Percentiles rank a stretch among this genome's conserved stretches.
Evolutionary conservation across 768 basidiomycete genomes (phyloP).

Genomic region (Boletus rubescentipes): DNA sequence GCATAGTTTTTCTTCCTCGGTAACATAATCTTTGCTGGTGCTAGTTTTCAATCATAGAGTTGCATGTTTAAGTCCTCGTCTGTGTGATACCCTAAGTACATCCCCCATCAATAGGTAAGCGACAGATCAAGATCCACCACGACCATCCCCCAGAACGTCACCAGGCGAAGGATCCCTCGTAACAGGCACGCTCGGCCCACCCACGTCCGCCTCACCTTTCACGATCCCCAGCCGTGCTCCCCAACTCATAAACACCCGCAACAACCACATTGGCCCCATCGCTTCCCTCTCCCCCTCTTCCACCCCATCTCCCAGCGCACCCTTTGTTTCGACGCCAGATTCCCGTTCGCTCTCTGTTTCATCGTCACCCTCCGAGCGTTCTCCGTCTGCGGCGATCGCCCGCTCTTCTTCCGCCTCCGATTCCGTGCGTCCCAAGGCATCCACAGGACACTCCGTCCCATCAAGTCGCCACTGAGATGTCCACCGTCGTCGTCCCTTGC

Average conservation of each 20-base stretch:
- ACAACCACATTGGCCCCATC: conserved; percentile 74
- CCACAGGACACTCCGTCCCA: conserved; percentile 60
- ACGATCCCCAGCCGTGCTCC: conserved; percentile 59
- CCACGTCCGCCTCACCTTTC: conserved; percentile 20
- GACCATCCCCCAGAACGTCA: neutral
- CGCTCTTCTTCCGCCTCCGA: conserved; percentile 75
- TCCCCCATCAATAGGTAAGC: conserved; percentile 6
- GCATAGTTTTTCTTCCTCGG: conserved; percentile 9
- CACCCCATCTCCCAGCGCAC: conserved; percentile 10
- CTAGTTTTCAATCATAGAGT: conserved; percentile 14
- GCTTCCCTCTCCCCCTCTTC: conserved; percentile 50
- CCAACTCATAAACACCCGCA: conserved; percentile 78
- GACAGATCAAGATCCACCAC: conserved; percentile 13
- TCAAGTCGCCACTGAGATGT: conserved; percentile 63
- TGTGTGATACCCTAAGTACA: conserved; percentile 17
- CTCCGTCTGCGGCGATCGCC: conserved; percentile 29
- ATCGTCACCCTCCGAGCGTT: conserved; percentile 29
- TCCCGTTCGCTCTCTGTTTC: conserved; percentile 33
- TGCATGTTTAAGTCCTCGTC: neutral
- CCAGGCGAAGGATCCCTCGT: conserved; percentile 21
- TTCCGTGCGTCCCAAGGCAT: conserved; percentile 68
- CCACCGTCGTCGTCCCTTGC: conserved; percentile 47
- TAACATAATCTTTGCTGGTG: neutral
- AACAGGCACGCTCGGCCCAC: conserved; percentile 12
- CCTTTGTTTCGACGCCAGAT: conserved; percentile 19